Base-by-base conservation (phyloP, 768 basidiomycete genomes). In the Ramaria sp. region DNA sequence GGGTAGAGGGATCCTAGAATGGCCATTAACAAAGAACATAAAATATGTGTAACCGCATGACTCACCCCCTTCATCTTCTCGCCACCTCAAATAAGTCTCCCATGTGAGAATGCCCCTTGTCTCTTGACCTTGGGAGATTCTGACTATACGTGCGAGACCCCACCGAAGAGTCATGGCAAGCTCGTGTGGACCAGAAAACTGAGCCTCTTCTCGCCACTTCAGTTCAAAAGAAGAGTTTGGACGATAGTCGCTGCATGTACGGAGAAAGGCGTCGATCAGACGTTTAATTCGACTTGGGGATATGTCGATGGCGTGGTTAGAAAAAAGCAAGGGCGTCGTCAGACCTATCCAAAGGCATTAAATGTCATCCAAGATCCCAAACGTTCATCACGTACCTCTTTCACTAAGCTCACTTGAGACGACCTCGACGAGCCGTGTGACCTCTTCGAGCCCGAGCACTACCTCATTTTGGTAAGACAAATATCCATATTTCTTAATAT, bases 81-180 rank as follows among this genome's bases (percentile, higher is more conserved):
- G 77, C 77, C 92, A 98, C 41, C 81, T 75, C 37, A 79, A 66
- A 66, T 98, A 99, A 32, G 76, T 74, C 5, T 93, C 88, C 84
- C 88, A 92, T 58, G 83, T 78, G 39, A 98, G 64, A 27, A 97
- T 70, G 4, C 96, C 96, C 13, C 89, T 78, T n/a, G 84, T 78
- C 43, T 85, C 83, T 58, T 80, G 73, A 1, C 83, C 84, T 30
- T 76, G 78, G 16, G 81, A 75, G 3, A 86, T 76, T 45, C 90
- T 69, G 34, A 89, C 77, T 44, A 90, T 79, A 24, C 93, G 72
- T 2, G 83, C 86, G 5, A 98, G 76, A 30, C 84, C 90, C 96
- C 96, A 99, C 22, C 94, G 82, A 30, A 98, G 73, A 61, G 85
- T 80, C 84, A 94, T 93, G 4, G 85, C 92, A 13, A 98, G 72